Base-by-base conservation (phyloP, 75 land plant species). In the Isoetes taiwanensis region DNA sequence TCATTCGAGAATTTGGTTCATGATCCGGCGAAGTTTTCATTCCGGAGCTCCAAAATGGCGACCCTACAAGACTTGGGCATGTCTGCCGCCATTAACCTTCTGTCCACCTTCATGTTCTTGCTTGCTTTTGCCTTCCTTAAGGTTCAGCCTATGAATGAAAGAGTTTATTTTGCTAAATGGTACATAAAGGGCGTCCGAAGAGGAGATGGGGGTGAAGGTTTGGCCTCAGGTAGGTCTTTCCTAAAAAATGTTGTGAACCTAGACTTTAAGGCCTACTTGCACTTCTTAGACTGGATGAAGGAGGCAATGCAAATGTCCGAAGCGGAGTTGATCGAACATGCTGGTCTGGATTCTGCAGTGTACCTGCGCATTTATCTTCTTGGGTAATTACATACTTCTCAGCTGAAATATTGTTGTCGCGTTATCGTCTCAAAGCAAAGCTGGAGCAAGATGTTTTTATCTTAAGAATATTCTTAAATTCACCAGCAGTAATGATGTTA, bases 141-240 rank as follows among this genome's bases (percentile, higher is more conserved):
- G 43, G 64, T 89, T 31, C 99, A 88, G 72, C 99, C 99, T 12
- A 28, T 84, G 52, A 94, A 88, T 39, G 90, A 80, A 58, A 72
- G 99, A 28, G 96, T 94, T 24, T 94, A 88, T 70, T 94, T 72
- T 54, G 86, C 99, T 6, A 94, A 84, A 62, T 94, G 90, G 99
- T 94, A 84, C 34, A 41, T 79, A 8, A 80, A 63, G 28, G 90
- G 99, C 1, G 33, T 57, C 30, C 65, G 62, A 20, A 41, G 46
- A 11, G 20, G 28, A 24, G 56, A 32, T 10, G 35, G 27, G 11
- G n/a, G n/a, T n/a, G n/a, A n/a, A n/a, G n/a, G n/a, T n/a, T n/a
- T n/a, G n/a, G 21, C 43, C 9, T 53, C 58, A 21, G 16, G 58
- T n/a, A 23, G 57, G 30, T 12, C 34, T 29, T 43, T 30, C 26